These are phyloP conservation scores for Starmerella vaccinii DNA, from an alignment of 805 yeast genomes.

Conservation along the genomic window DNA sequence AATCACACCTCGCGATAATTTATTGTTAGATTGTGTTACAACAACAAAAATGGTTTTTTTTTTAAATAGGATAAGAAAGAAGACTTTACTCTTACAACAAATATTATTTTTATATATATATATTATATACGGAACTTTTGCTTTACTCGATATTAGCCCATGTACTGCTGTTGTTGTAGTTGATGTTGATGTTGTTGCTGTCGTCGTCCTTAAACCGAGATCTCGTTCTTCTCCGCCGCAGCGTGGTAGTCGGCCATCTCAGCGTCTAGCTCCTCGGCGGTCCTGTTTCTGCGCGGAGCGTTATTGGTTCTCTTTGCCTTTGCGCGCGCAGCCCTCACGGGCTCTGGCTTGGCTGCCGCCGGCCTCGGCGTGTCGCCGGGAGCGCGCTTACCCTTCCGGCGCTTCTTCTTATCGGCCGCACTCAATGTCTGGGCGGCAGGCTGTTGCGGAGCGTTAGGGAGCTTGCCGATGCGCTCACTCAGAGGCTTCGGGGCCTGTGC, in stretches of 20 bases:
- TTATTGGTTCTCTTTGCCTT: conserved; percentile 23
- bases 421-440: neutral
- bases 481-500: conserved; percentile 15
- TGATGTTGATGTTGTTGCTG: too few species aligned
- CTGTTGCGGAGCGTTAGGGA: neutral
- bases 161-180: too few species aligned
- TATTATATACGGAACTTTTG: neutral
- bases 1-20: too few species aligned
- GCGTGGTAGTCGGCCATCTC: conserved; percentile 93
- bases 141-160: neutral
- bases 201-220: conserved; percentile 21
- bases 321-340: conserved; percentile 10
- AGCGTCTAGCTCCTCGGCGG: conserved; percentile 88
- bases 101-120: neutral
- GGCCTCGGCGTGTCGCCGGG: conserved; percentile 14
- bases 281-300: conserved; percentile 44
- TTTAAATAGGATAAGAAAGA: too few species aligned
- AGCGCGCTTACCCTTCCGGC: conserved; percentile 11
- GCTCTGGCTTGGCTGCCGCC: conserved; percentile 4
- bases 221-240: conserved; percentile 23
- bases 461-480: conserved; percentile 21
- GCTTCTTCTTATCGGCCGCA: conserved; percentile 1
- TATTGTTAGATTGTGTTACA: too few species aligned
- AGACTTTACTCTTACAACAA: neutral
- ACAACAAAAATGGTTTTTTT: too few species aligned